Conservation (phyloP, 208 protist genomes). For the Leishmania lainsoni region DNA sequence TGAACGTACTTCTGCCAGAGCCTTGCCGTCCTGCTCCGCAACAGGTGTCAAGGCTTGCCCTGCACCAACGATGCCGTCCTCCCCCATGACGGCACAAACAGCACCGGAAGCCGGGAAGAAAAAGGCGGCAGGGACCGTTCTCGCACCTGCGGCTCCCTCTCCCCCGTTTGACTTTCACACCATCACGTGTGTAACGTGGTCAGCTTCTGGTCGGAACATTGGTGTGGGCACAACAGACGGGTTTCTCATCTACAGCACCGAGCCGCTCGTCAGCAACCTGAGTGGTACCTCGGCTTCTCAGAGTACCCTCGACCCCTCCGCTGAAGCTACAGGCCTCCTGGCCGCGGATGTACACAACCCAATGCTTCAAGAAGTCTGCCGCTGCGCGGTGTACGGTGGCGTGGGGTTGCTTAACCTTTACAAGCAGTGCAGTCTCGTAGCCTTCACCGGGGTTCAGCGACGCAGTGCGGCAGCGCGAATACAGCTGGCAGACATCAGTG, state of each 20-base stretch:
- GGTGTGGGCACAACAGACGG: slow-evolving; percentile 62
- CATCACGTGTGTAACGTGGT: slow-evolving; percentile 74
- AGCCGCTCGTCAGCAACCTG: slow-evolving; percentile 26
- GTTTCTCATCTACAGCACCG: slow-evolving; percentile 75
- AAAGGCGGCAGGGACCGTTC: neutral
- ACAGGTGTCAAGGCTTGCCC: neutral
- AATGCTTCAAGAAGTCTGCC: slow-evolving; percentile 45
- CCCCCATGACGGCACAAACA: neutral
- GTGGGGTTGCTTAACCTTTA: slow-evolving; percentile 55
- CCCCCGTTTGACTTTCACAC: slow-evolving; percentile 35
- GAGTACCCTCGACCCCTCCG: neutral
- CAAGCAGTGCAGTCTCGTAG: slow-evolving; percentile 65
- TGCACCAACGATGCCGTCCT: neutral
- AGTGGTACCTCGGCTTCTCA: slow-evolving; percentile 4
- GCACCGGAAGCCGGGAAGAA: neutral
- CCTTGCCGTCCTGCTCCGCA: neutral
- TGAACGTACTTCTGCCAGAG: neutral
- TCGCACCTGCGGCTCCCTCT: neutral
- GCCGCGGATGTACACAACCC: neutral
- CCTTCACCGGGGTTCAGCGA: slow-evolving; percentile 40
- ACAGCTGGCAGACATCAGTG: slow-evolving; percentile 37
- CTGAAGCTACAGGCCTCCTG: neutral
- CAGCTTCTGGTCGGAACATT: slow-evolving; percentile 55
- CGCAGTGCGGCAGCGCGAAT: slow-evolving; percentile 30
- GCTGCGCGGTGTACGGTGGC: slow-evolving; percentile 59